Percentiles rank a stretch among this genome's conserved stretches.
Conservation (phyloP, 305 asterid genomes). For the Andrographis paniculata region DNA sequence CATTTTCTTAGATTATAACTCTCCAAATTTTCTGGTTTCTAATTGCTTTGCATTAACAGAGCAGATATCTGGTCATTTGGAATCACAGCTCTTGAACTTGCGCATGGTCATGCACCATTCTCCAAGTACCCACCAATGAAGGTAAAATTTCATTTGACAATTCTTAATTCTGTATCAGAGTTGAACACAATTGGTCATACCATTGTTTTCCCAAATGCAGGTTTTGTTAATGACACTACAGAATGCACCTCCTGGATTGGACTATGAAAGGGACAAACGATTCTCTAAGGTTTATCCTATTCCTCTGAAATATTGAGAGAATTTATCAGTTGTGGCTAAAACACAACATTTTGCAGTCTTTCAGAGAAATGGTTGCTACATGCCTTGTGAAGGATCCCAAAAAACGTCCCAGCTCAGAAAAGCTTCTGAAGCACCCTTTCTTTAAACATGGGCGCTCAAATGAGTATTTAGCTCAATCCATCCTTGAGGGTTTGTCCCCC, state of each 20-base stretch:
- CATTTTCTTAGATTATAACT: not conserved
- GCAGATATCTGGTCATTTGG: slow-evolving; percentile 99
- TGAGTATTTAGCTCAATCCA: slow-evolving; percentile 57
- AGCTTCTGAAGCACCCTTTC: slow-evolving; percentile 90
- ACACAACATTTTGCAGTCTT: slow-evolving; percentile 47
- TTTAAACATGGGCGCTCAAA: slow-evolving; percentile 67
- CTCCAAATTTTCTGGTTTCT: not conserved
- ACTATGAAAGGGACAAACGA: slow-evolving; percentile 89
- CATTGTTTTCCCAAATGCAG: slow-evolving; percentile 38
- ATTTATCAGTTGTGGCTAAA: slow-evolving; percentile 24
- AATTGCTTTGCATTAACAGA: slow-evolving; percentile 47
- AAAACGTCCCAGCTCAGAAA: slow-evolving; percentile 88
- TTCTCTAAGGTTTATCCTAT: slow-evolving; percentile 73
- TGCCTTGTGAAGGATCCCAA: slow-evolving; percentile 98
- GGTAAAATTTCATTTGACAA: slow-evolving; percentile 29
- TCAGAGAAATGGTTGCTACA: slow-evolving; percentile 88
- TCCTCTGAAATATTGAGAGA: slow-evolving; percentile 17
- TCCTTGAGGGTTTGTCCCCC: slow-evolving; percentile 73
- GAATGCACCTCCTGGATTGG: slow-evolving; percentile 98
- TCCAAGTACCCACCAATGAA: slow-evolving; percentile 99
- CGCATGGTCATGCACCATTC: slow-evolving; percentile 99
- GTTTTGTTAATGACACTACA: slow-evolving; percentile 96
- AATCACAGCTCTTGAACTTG: slow-evolving; percentile 98
- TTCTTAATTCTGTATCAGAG: slow-evolving; percentile 5
- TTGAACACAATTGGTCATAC: slow-evolving; percentile 13